Conservation (phyloP, 2,329 filamentous ascomycete genomes). For the Fusarium torulosum region DNA sequence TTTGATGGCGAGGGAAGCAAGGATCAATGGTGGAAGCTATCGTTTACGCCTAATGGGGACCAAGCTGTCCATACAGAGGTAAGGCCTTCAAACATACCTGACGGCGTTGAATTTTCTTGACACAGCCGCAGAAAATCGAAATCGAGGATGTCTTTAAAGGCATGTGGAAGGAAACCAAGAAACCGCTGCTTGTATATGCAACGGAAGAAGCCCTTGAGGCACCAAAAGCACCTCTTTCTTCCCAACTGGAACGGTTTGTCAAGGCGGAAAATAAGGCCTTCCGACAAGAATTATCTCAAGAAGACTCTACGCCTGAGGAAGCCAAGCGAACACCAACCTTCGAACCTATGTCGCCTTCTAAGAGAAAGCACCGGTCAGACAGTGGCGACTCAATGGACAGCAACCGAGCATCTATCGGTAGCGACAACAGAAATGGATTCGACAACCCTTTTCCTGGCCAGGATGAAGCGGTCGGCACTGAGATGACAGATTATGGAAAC, state of each 20-base stretch:
- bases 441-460: slow-evolving; percentile 51
- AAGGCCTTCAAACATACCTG: slow-evolving; percentile 30
- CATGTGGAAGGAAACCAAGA: slow-evolving; percentile 62
- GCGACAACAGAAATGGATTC: slow-evolving; percentile 53
- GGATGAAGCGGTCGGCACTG: slow-evolving; percentile 41
- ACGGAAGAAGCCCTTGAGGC: slow-evolving; percentile 55
- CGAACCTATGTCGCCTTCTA: slow-evolving; percentile 60
- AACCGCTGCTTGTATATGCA: slow-evolving; percentile 65
- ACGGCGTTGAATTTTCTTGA: slow-evolving; percentile 26
- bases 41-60: slow-evolving; percentile 55
- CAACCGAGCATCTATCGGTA: slow-evolving; percentile 60
- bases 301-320: slow-evolving; percentile 47
- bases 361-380: slow-evolving; percentile 60
- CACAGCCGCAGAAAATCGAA: slow-evolving; percentile 59
- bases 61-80: slow-evolving; percentile 65
- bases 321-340: slow-evolving; percentile 40
- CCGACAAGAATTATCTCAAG: slow-evolving; percentile 61
- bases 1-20: slow-evolving; percentile 51
- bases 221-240: slow-evolving; percentile 54
- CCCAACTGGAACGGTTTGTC: slow-evolving; percentile 60
- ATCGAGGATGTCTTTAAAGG: slow-evolving; percentile 60
- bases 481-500: slow-evolving; percentile 41
- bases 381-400: slow-evolving; percentile 62
- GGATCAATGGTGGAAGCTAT: slow-evolving; percentile 70
- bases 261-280: slow-evolving; percentile 66